Evolutionary conservation across 345 rosid species (phyloP).

Genomic region (Linum tenue): DNA sequence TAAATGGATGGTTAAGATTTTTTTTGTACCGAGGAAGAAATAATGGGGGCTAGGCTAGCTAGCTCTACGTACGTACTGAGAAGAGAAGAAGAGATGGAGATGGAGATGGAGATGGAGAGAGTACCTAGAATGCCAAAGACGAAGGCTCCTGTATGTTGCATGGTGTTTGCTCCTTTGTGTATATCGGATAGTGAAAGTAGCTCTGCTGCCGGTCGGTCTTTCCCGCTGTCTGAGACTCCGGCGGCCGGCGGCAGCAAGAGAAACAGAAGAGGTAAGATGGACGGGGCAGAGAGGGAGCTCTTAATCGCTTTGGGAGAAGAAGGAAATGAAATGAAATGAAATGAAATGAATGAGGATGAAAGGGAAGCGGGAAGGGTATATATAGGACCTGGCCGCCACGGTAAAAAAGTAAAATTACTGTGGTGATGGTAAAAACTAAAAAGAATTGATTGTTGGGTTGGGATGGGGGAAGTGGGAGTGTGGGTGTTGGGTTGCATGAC

Average conservation of each 20-base stretch:
- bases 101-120: neutral
- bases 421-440: too few relatives aligned
- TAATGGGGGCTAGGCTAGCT: too few relatives aligned
- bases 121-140: neutral
- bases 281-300: neutral
- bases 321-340: too few relatives aligned
- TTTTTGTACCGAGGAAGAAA: too few relatives aligned
- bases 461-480: neutral
- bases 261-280: neutral
- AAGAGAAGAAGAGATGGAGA: too few relatives aligned
- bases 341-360: neutral
- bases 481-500: neutral
- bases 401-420: too few relatives aligned
- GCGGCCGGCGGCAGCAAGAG: neutral
- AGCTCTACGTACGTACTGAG: too few relatives aligned
- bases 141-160: neutral
- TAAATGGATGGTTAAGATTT: too few relatives aligned
- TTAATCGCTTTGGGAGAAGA: neutral
- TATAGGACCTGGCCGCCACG: too few relatives aligned
- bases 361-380: neutral
- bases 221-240: neutral
- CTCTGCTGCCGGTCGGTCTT: neutral
- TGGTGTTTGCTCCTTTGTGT: too few relatives aligned
- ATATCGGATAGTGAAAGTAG: neutral
- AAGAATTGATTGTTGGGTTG: neutral